Base-by-base conservation (phyloP, 805 yeast species). In the Sungouiella blattae region DNA sequence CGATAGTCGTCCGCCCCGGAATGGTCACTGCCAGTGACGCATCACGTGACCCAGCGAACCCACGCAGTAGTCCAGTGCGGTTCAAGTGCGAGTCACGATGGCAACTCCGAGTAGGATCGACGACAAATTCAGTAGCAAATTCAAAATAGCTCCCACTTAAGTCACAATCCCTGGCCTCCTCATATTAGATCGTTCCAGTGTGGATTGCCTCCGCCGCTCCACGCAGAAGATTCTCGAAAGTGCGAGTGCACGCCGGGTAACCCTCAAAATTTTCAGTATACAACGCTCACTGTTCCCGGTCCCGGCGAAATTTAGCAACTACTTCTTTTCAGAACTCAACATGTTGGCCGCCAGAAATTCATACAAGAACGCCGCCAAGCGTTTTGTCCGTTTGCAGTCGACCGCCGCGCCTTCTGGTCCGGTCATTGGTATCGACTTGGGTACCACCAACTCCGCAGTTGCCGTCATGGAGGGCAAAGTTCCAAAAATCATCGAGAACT, bases 381-480 rank as follows among this genome's bases (percentile, higher is more conserved):
- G 63, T 49, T 46, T 59, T 36, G 52, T 47, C 39, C 52, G 52
- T 26, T 31, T 39, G 42, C 46, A 47, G 28, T 47, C 52, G 21
- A 29, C 50, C 31, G 26, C 50, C 30, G 49, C 51, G 18, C 49
- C 49, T 20, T 51, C 50, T 44, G 73, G 77, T 44, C 69, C 79
- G 47, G 91, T 85, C 30, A 83, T 85, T 54, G 94, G 94, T 60
- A 83, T 85, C 51, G 94, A 85, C 62, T 68, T 85, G 56, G 94
- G 94, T 55, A 85, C 94, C 60, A 85, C 94, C 60, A 85, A 86
- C 71, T 85, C 94, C 22, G 94, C 94, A 37, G 94, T 85, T 27
- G 94, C 94, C 36, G 66, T 84, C 36, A 78, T 86, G 80, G 89
- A 84, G 64, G 85, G 87, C 45, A 75, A 79, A 58, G 61, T 71